Conservation (phyloP, 2,329 filamentous ascomycete genomes). For the Ampelomyces quisqualis region DNA sequence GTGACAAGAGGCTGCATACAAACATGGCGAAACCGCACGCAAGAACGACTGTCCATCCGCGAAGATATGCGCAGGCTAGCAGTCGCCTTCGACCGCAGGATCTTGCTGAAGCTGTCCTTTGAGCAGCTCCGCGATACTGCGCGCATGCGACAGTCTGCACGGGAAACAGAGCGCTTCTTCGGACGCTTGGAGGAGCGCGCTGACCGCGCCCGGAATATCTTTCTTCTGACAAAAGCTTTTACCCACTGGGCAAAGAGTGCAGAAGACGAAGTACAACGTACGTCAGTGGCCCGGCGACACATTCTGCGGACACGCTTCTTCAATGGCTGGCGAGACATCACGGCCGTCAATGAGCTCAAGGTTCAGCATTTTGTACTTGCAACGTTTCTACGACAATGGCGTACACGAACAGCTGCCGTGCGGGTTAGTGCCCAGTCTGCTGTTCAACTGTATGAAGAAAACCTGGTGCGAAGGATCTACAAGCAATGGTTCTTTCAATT, state of each 20-base stretch:
- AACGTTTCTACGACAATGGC: slow-evolving; percentile 59
- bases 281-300: slow-evolving; percentile 67
- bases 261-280: slow-evolving; percentile 64
- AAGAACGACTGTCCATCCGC: slow-evolving; percentile 11
- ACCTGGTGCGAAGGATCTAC: slow-evolving; percentile 35
- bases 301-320: slow-evolving; percentile 70
- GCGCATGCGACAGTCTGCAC: slow-evolving; percentile 43
- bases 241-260: slow-evolving; percentile 69
- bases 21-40: slow-evolving; percentile 51
- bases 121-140: slow-evolving; percentile 41
- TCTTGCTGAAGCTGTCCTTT: slow-evolving; percentile 56
- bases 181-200: slow-evolving; percentile 61
- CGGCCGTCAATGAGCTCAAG: slow-evolving; percentile 59
- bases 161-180: slow-evolving; percentile 56
- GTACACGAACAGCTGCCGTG: slow-evolving; percentile 44
- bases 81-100: slow-evolving; percentile 51
- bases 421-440: slow-evolving; percentile 39
- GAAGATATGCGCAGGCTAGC: slow-evolving; percentile 39
- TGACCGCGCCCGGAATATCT: slow-evolving; percentile 63
- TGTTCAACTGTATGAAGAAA: slow-evolving; percentile 34
- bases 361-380: slow-evolving; percentile 54
- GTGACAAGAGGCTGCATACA: slow-evolving; percentile 40
- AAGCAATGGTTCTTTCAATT: slow-evolving; percentile 44
- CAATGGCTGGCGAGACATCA: slow-evolving; percentile 67
- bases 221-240: slow-evolving; percentile 64